These are phyloP conservation scores for Hypoxylon cercidicola DNA, from an alignment of 495 filamentous ascomycete genomes.

Conservation along the genomic window DNA sequence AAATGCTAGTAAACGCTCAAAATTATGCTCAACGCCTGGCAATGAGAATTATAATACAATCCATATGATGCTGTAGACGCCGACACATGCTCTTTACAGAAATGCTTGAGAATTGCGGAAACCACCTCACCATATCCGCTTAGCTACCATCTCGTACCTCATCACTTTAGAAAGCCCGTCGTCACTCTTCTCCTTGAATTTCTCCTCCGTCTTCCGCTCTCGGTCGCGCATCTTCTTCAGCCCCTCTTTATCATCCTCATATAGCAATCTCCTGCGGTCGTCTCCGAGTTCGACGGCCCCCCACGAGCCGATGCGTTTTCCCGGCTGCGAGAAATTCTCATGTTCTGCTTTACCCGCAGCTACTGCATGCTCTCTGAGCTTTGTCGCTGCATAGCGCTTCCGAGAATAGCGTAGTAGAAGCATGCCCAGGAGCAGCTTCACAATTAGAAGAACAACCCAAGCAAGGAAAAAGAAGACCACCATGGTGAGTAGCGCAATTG, in stretches of 20 bases:
- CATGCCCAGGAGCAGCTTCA: conserved; percentile 90
- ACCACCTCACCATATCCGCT: conserved; percentile 81
- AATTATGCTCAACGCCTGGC: conserved; percentile 21
- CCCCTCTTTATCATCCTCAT: conserved; percentile 82
- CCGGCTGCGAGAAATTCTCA: conserved; percentile 72
- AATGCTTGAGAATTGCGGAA: neutral
- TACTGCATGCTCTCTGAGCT: conserved; percentile 68
- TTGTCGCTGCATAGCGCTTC: conserved; percentile 82
- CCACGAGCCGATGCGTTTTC: conserved; percentile 80
- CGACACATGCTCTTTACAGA: neutral
- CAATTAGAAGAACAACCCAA: conserved; percentile 79
- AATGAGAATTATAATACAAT: conserved; percentile 25
- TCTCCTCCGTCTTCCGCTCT: conserved; percentile 67
- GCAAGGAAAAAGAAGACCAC: conserved; percentile 79
- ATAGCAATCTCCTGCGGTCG: conserved; percentile 86
- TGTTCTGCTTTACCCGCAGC: conserved; percentile 57
- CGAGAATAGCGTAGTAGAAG: conserved; percentile 77
- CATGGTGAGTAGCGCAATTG: conserved; percentile 76
- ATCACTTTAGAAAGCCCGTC: conserved; percentile 74
- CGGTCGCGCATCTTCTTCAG: conserved; percentile 73
- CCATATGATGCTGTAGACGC: conserved; percentile 5
- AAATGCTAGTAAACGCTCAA: conserved; percentile 23
- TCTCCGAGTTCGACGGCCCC: conserved; percentile 89
- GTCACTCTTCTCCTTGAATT: conserved; percentile 64
- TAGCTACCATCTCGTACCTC: conserved; percentile 92